Percentiles rank a stretch among this genome's conserved stretches.
phyloP scores from a whole-genome alignment of 257 asterid species.

The Forsythia viridissima region DNA sequence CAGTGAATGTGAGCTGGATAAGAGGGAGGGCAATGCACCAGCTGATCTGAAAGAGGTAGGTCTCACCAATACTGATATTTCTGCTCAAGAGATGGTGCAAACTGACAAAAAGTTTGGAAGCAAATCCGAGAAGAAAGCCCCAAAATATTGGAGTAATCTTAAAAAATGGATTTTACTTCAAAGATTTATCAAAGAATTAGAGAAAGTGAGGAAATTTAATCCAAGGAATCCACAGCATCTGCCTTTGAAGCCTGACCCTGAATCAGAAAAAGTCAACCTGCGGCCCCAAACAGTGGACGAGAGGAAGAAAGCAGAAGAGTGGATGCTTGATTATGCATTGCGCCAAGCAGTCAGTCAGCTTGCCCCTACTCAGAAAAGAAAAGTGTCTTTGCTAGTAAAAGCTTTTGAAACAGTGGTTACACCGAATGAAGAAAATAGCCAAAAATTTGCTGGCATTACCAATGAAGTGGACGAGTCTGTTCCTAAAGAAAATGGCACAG shows the following conservation, averaged over 20 bases:
- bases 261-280: constrained; percentile 58
- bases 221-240: constrained; percentile 49
- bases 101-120: constrained; percentile 26
- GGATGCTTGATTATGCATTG: constrained; percentile 99
- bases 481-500: constrained; percentile 6
- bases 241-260: constrained; percentile 58
- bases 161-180: constrained; percentile 94
- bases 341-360: constrained; percentile 85
- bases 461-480: constrained; percentile 14
- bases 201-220: constrained; percentile 70
- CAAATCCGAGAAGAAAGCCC: constrained; percentile 64
- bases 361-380: constrained; percentile 88
- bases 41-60: constrained; percentile 23
- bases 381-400: constrained; percentile 79
- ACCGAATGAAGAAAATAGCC: constrained; percentile 29
- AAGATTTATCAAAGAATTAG: constrained; percentile 76
- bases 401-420: constrained; percentile 96
- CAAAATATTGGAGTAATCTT: constrained; percentile 91
- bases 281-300: constrained; percentile 64
- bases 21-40: constrained; percentile 4
- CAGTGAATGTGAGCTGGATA: constrained; percentile 21
- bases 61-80: constrained; percentile 11
- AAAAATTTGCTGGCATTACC: not conserved
- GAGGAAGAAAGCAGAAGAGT: constrained; percentile 72
- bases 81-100: constrained; percentile 24